phyloP scores from a whole-genome alignment of 2,329 filamentous ascomycete species.

The Xylariomycetidae sp. region DNA sequence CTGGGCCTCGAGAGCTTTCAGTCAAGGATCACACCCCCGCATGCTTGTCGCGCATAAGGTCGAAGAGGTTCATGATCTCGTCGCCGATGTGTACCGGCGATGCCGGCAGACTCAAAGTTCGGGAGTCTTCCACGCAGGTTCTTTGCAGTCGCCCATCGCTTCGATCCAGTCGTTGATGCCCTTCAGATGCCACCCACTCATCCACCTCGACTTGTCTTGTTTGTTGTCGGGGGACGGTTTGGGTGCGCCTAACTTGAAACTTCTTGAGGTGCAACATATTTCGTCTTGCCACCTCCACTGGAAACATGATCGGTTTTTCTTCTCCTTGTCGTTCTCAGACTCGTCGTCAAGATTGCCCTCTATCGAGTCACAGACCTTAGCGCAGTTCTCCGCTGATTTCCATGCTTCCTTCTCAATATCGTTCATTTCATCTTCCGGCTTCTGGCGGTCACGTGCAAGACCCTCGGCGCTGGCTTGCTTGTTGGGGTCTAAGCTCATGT shows the following conservation, averaged over 20 bases:
- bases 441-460: slow-evolving; percentile 30
- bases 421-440: slow-evolving; percentile 34
- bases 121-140: slow-evolving; percentile 35
- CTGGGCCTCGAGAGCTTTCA: no score
- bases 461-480: slow-evolving; percentile 30
- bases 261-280: slow-evolving; percentile 37
- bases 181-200: slow-evolving; percentile 42
- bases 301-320: slow-evolving; percentile 35
- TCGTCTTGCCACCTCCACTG: slow-evolving; percentile 42
- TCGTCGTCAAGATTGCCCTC: slow-evolving; percentile 33
- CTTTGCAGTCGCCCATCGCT: slow-evolving; percentile 37
- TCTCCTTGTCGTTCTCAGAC: slow-evolving; percentile 18
- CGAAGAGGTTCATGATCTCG: no score
- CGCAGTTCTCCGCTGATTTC: slow-evolving; percentile 41
- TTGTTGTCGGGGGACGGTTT: slow-evolving; percentile 24
- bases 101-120: slow-evolving; percentile 20
- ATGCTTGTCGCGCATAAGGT: not conserved
- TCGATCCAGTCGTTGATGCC: slow-evolving; percentile 45
- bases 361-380: slow-evolving; percentile 42
- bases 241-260: slow-evolving; percentile 40
- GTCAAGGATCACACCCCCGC: no score
- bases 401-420: slow-evolving; percentile 41
- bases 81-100: no score
- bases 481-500: slow-evolving; percentile 33
- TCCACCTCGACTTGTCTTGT: slow-evolving; percentile 28